phyloP scores from a whole-genome alignment of 2,329 filamentous ascomycete genomes.

The Talaromyces pinophilus region DNA sequence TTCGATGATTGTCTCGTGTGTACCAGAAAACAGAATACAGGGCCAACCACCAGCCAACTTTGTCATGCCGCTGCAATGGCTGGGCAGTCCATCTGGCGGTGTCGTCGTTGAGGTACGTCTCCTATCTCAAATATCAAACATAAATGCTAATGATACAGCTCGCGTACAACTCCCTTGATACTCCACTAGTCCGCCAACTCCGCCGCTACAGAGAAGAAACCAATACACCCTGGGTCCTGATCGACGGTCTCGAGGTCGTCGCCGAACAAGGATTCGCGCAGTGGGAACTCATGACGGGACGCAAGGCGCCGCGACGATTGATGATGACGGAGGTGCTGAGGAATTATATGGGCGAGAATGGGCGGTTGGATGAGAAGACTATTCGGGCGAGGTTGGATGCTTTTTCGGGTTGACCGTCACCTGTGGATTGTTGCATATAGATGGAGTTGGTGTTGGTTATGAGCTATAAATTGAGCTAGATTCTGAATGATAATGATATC shows the following conservation, averaged over 20 bases:
- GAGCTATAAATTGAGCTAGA: no score
- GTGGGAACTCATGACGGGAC: slow-evolving; percentile 77
- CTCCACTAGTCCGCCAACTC: slow-evolving; percentile 69
- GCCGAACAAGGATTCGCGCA: slow-evolving; percentile 80
- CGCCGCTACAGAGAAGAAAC: slow-evolving; percentile 60
- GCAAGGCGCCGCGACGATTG: slow-evolving; percentile 67
- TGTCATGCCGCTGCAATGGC: slow-evolving; percentile 67
- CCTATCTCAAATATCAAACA: background rate
- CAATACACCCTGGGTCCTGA: slow-evolving; percentile 63
- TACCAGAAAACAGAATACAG: slow-evolving; percentile 68
- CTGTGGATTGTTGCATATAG: background rate
- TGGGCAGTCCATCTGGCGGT: slow-evolving; percentile 71
- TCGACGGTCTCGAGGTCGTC: slow-evolving; percentile 74
- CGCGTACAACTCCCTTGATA: slow-evolving; percentile 72
- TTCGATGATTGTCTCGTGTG: slow-evolving; percentile 74
- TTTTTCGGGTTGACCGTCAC: background rate
- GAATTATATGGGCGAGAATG: slow-evolving; percentile 40
- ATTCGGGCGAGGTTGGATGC: slow-evolving; percentile 38
- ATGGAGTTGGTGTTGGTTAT: background rate
- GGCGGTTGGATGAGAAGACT: slow-evolving; percentile 41
- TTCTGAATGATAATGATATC: background rate
- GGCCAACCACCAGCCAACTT: slow-evolving; percentile 68
- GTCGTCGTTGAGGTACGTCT: slow-evolving; percentile 66
- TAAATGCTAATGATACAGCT: slow-evolving; percentile 28
- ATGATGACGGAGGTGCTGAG: slow-evolving; percentile 67